A percentile compares a stretch with the other conserved stretches of the same genome.
Conservation (phyloP, 148 eudicot genomes). For the Tetragonia tetragonoides region DNA sequence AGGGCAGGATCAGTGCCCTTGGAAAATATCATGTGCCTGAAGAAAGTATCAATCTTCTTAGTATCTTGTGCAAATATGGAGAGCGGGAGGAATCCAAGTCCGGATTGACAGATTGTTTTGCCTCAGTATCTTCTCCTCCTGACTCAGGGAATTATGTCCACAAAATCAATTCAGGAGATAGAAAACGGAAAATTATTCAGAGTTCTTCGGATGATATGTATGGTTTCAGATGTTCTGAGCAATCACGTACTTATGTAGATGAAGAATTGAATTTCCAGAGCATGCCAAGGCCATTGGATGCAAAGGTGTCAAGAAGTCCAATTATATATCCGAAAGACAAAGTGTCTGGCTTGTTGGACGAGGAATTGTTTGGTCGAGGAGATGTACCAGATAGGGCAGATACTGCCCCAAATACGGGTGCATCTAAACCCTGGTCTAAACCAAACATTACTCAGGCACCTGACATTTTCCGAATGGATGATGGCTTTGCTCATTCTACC, state of each 20-base stretch:
- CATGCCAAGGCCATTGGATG: slow-evolving; percentile 29
- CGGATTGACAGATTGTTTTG: slow-evolving; percentile 82
- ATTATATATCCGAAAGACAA: slow-evolving; percentile 26
- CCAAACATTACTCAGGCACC: slow-evolving; percentile 26
- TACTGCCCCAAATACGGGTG: slow-evolving; percentile 23
- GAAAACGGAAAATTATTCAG: slow-evolving; percentile 39
- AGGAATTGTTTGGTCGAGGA: slow-evolving; percentile 29
- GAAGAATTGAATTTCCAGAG: slow-evolving; percentile 29
- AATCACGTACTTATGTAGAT: slow-evolving; percentile 28
- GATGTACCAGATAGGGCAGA: slow-evolving; percentile 29
- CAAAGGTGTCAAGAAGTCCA: slow-evolving; percentile 34
- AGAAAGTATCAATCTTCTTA: slow-evolving; percentile 66
- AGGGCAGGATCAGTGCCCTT: slow-evolving; percentile 47
- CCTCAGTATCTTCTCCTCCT: slow-evolving; percentile 81
- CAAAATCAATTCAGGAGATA: slow-evolving; percentile 43
- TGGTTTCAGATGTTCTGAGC: slow-evolving; percentile 30
- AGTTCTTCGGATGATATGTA: slow-evolving; percentile 34
- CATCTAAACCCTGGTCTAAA: slow-evolving; percentile 26
- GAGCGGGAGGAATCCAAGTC: slow-evolving; percentile 86
- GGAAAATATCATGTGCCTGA: slow-evolving; percentile 60
- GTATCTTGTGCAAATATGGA: slow-evolving; percentile 64
- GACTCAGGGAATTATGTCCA: slow-evolving; percentile 44
- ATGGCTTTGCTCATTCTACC: slow-evolving; percentile 28
- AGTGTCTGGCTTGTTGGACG: slow-evolving; percentile 31
- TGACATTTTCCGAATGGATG: slow-evolving; percentile 26